These are phyloP conservation scores for Fusarium sp. DNA, from an alignment of 2,329 filamentous ascomycete genomes.

Conservation along the genomic window DNA sequence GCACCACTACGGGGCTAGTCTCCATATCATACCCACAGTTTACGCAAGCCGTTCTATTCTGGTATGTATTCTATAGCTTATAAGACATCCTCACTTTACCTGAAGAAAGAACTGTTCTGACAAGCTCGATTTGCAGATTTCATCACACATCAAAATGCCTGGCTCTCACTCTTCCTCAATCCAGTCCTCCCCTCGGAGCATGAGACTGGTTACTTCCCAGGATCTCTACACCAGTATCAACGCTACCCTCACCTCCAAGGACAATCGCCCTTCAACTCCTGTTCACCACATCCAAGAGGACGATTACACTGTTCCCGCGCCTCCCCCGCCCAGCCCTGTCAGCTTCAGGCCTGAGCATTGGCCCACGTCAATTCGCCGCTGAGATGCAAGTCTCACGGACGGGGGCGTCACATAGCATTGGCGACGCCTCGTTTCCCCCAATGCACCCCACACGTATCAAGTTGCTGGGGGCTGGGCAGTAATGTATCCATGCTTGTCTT, in stretches of 20 bases:
- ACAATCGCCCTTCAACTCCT: slow-evolving; percentile 58
- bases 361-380: slow-evolving; percentile 54
- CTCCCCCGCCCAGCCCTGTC: slow-evolving; percentile 73
- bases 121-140: slow-evolving; percentile 19
- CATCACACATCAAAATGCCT: slow-evolving; percentile 48
- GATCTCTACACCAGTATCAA: slow-evolving; percentile 67
- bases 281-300: slow-evolving; percentile 66
- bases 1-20: slow-evolving; percentile 31
- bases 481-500: slow-evolving; percentile 1
- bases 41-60: slow-evolving; percentile 43
- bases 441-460: slow-evolving; percentile 11
- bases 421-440: slow-evolving; percentile 20
- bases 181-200: slow-evolving; percentile 59
- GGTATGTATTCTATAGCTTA: slow-evolving; percentile 35
- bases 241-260: slow-evolving; percentile 61
- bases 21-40: slow-evolving; percentile 41
- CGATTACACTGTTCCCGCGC: slow-evolving; percentile 74
- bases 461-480: slow-evolving; percentile 4
- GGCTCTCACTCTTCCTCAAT: slow-evolving; percentile 56
- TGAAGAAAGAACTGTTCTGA: slow-evolving; percentile 8
- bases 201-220: slow-evolving; percentile 59
- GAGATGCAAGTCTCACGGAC: slow-evolving; percentile 29
- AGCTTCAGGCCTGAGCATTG: slow-evolving; percentile 70
- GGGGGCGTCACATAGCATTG: slow-evolving; percentile 20
- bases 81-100: slow-evolving; percentile 13